Percentiles rank a stretch among this genome's conserved stretches.
Evolutionary conservation across 2,329 filamentous ascomycete species (phyloP).

Genomic region (Fusarium keratoplasticum): DNA sequence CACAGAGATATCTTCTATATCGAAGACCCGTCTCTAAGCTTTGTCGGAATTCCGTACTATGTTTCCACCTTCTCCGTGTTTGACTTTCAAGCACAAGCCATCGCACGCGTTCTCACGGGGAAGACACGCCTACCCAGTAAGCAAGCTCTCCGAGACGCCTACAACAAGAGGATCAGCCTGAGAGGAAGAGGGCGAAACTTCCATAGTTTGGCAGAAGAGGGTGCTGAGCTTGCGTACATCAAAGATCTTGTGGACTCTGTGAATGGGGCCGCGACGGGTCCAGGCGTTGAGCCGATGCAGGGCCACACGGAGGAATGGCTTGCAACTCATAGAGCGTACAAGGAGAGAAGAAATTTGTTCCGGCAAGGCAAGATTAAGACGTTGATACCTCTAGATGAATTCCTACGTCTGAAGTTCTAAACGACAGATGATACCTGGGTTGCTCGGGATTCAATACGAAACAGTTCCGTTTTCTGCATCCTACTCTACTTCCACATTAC

Average conservation of each 20-base stretch:
- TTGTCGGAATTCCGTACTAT: constrained; percentile 74
- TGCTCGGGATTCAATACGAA: too few relatives aligned
- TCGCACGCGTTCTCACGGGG: constrained; percentile 68
- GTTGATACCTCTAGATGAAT: background rate
- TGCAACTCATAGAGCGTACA: background rate
- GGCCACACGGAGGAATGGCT: constrained; percentile 24
- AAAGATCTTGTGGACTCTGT: constrained; percentile 31
- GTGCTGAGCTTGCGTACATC: constrained; percentile 36
- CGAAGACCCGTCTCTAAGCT: constrained; percentile 70
- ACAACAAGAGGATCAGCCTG: constrained; percentile 16
- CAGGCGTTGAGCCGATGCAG: constrained; percentile 11
- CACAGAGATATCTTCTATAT: constrained; percentile 80
- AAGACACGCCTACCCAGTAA: constrained; percentile 46
- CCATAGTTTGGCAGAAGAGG: constrained; percentile 36
- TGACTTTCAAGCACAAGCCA: constrained; percentile 74
- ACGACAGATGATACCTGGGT: too few relatives aligned
- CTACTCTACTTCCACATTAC: too few relatives aligned
- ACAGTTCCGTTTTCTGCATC: too few relatives aligned
- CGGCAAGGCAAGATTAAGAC: background rate
- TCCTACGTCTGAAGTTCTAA: background rate
- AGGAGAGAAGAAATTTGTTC: background rate
- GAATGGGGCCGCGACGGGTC: constrained; percentile 9
- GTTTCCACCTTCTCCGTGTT: constrained; percentile 76
- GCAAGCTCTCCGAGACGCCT: constrained; percentile 33
- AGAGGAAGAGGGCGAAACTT: constrained; percentile 34